These are phyloP conservation scores for Madurella mycetomatis DNA, from an alignment of 2,329 filamentous ascomycete species.

Conservation along the genomic window DNA sequence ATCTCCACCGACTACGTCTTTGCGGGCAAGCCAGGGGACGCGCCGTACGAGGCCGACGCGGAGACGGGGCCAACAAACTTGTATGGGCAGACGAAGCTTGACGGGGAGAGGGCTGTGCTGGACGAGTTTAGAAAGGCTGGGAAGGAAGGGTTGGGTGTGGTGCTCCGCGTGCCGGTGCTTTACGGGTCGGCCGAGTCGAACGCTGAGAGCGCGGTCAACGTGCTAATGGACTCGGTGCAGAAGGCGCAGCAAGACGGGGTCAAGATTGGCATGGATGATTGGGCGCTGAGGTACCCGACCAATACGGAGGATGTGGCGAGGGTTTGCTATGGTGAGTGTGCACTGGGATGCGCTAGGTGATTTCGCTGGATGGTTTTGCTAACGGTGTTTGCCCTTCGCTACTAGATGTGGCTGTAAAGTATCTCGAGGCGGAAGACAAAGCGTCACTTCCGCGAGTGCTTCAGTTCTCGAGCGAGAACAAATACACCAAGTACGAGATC, in stretches of 20 bases:
- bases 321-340: constrained; percentile 60
- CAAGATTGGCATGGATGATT: constrained; percentile 77
- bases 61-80: constrained; percentile 68
- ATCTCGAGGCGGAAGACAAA: constrained; percentile 49
- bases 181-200: constrained; percentile 71
- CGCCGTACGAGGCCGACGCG: constrained; percentile 69
- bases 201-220: constrained; percentile 77
- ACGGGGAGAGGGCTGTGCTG: constrained; percentile 62
- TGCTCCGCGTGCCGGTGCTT: constrained; percentile 76
- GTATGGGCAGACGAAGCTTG: constrained; percentile 61
- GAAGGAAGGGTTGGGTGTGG: constrained; percentile 55
- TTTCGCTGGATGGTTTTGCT: background rate
- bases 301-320: constrained; percentile 83
- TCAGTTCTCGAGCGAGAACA: constrained; percentile 84
- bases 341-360: background rate
- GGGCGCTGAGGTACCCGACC: constrained; percentile 78
- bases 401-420: constrained; percentile 66
- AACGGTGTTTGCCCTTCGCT: constrained; percentile 5
- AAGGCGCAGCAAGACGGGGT: constrained; percentile 62
- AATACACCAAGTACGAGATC: constrained; percentile 86
- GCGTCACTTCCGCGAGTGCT: constrained; percentile 62
- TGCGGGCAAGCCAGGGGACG: constrained; percentile 68
- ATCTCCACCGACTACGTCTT: constrained; percentile 84
- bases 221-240: constrained; percentile 71
- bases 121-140: constrained; percentile 48